These are phyloP conservation scores for Candida sanyaensis DNA, from an alignment of 1,139 yeast genomes.

Conservation along the genomic window DNA sequence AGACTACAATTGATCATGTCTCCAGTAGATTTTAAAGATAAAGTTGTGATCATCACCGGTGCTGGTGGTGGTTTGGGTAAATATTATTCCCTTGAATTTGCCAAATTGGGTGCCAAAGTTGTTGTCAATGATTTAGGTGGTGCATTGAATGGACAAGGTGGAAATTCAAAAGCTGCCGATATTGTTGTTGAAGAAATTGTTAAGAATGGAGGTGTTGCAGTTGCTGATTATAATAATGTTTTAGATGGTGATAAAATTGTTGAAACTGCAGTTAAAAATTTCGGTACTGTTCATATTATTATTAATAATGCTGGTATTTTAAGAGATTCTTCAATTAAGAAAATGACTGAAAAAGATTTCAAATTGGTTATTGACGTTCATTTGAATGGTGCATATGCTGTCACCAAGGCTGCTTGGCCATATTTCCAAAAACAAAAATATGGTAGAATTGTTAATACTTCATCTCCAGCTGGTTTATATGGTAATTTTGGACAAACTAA, in stretches of 20 bases:
- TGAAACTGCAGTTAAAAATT: constrained; percentile 80
- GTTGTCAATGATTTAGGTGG: constrained; percentile 96
- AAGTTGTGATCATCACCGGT: constrained; percentile 91
- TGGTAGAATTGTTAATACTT: constrained; percentile 89
- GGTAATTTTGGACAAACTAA: constrained; percentile 98
- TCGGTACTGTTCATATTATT: constrained; percentile 86
- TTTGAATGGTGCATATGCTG: constrained; percentile 83
- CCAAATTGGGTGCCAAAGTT: constrained; percentile 85
- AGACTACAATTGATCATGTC: constrained; percentile 23
- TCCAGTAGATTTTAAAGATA: constrained; percentile 60
- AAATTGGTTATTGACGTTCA: constrained; percentile 83
- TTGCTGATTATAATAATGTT: constrained; percentile 93
- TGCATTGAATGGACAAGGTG: constrained; percentile 69
- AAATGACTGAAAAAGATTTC: constrained; percentile 83
- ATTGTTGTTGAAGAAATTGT: constrained; percentile 83
- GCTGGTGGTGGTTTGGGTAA: constrained; percentile 98
- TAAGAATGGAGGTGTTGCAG: constrained; percentile 79
- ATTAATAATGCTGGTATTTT: constrained; percentile 95
- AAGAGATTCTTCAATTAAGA: constrained; percentile 74
- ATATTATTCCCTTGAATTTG: constrained; percentile 84
- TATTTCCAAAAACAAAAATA: constrained; percentile 78
- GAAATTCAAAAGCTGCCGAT: constrained; percentile 76
- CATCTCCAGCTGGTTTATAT: constrained; percentile 95
- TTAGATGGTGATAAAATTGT: constrained; percentile 84
- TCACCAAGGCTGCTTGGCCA: constrained; percentile 93